Percentiles rank a stretch among this genome's conserved stretches.
Conservation (phyloP, 1,139 yeast species). For the Nadsonia starkeyi-henricii region DNA sequence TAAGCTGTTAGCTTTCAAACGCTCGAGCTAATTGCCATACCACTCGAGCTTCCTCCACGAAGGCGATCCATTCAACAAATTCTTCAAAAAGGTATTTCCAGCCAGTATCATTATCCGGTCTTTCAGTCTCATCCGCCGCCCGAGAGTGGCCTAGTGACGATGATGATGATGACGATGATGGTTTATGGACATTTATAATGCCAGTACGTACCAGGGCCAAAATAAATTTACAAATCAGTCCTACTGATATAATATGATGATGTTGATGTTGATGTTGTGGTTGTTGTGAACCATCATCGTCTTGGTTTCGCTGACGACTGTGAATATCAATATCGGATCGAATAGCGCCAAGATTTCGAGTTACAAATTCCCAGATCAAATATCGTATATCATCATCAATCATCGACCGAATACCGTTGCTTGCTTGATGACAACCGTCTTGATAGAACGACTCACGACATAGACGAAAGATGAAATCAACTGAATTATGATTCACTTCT, state of each 20-base stretch:
- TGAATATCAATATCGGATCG: not conserved
- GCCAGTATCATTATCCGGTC: not conserved
- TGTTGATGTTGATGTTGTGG: no score
- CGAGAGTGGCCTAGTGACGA: constrained; percentile 5
- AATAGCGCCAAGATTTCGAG: not conserved
- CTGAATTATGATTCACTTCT: not conserved
- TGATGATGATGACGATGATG: constrained; percentile 6
- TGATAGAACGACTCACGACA: not conserved
- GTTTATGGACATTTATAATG: not conserved
- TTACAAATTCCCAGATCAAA: not conserved
- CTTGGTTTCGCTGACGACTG: not conserved
- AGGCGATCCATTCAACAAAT: not conserved
- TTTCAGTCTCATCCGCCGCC: not conserved
- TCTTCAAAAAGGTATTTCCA: not conserved
- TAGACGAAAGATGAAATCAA: not conserved
- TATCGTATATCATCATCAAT: not conserved
- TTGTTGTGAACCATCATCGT: not conserved
- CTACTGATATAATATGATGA: no score
- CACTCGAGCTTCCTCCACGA: not conserved
- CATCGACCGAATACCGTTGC: not conserved
- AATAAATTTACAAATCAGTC: not conserved
- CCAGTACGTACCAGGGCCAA: not conserved
- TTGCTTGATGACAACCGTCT: no score
- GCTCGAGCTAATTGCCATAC: not conserved
- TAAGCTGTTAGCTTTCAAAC: no score